Evolutionary conservation across 225 moss, liverwort and hornwort species (phyloP), one percentile per base, ranked within the genome.

Genomic region (Antitrichia curtipendula): DNA sequence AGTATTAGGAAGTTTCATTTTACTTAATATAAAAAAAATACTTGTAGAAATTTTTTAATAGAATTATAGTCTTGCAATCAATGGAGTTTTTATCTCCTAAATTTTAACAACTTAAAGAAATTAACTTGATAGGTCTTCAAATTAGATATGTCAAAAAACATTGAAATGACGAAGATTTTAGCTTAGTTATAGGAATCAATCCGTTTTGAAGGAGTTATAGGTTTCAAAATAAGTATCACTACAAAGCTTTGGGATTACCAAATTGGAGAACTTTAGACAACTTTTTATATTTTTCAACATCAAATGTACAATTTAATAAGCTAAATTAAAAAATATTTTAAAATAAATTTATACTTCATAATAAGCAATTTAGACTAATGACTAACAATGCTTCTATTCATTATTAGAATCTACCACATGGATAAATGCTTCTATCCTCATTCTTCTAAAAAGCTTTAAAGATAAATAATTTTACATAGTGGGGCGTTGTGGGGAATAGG

Each of bases 401-500:
- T 32, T 9, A 16, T 32, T 31, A 23, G 32, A 32, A 32, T 22
- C 14, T 22, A 60, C 4, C 9, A 21, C 1, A 40, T 80, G 22
- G 22, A 21, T 6, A 9, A 31, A 1, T 25, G 6, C 10, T 5
- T 24, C n/a, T n/a, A n/a, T n/a, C n/a, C n/a, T n/a, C n/a, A n/a
- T n/a, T n/a, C n/a, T n/a, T n/a, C n/a, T n/a, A n/a, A n/a, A n/a
- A 36, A 53, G 16, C 15, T 23, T 9, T 8, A 52, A 34, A 2
- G 22, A 34, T 8, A 52, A 52, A 75, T 4, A 2, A 14, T 52
- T 75, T 52, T 52, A 13, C 4, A 22, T 34, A 23, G 21, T 75
- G 8, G 21, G 8, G 3, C 17, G 12, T 21, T 50, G 8, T 3
- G 0, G 6, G 5, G 2, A 52, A 2, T 32, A 22, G 34, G 14